These are phyloP conservation scores for Nigrograna mackinnonii DNA, from an alignment of 2,329 filamentous ascomycete genomes.

Conservation along the genomic window DNA sequence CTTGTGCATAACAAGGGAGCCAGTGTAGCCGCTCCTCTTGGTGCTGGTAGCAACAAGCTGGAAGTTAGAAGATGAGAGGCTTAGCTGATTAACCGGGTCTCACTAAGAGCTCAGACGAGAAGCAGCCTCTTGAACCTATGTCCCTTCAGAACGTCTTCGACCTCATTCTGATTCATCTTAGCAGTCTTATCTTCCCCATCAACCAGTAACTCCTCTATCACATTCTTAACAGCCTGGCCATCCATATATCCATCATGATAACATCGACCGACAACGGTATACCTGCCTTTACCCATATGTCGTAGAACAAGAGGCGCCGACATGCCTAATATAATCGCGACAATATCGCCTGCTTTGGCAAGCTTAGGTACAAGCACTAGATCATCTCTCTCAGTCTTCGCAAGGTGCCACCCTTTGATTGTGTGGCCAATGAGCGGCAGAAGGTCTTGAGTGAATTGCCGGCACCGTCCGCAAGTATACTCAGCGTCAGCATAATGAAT, in stretches of 20 bases:
- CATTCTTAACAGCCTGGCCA: neutral
- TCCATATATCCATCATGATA: neutral
- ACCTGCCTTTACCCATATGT: constrained; percentile 1
- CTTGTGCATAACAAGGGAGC: no score
- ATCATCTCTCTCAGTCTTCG: neutral
- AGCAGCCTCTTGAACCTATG: constrained; percentile 1
- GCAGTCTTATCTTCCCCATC: neutral
- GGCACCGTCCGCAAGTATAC: neutral
- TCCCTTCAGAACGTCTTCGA: neutral
- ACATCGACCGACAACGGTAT: neutral
- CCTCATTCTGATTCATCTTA: neutral
- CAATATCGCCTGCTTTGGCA: neutral
- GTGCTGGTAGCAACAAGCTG: no score
- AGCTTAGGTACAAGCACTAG: neutral
- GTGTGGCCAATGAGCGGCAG: neutral
- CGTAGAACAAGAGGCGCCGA: neutral
- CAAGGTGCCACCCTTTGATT: neutral
- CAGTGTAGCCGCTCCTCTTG: no score
- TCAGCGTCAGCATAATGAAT: neutral
- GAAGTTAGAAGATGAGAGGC: no score
- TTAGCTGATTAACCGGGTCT: neutral
- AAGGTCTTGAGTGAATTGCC: neutral
- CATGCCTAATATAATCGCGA: neutral
- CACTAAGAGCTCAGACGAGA: neutral
- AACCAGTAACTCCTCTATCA: constrained; percentile 1